A percentile compares a stretch with the other conserved stretches of the same genome.
phyloP scores from a whole-genome alignment of 176 grass and related monocot species.

The Oropetium thomaeum region DNA sequence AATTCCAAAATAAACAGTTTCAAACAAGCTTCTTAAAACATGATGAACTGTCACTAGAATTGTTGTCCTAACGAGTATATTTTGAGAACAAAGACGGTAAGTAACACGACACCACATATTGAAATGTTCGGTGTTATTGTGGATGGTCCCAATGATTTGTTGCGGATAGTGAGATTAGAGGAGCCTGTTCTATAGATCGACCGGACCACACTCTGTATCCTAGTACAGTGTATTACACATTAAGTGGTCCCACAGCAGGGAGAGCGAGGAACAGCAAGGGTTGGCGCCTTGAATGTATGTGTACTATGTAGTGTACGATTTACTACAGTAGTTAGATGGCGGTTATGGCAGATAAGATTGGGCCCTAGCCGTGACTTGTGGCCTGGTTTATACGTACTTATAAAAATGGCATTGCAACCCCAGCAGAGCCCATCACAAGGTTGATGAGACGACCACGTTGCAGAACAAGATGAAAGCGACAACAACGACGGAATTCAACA shows the following conservation, averaged over 20 bases:
- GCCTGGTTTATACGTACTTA: too few species aligned
- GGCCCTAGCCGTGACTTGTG: too few species aligned
- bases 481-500: neutral
- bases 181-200: too few species aligned
- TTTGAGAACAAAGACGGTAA: too few species aligned
- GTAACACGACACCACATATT: neutral
- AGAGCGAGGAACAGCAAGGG: neutral
- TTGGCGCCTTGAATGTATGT: neutral
- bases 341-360: neutral
- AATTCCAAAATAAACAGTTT: neutral
- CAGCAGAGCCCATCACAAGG: neutral
- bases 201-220: neutral
- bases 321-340: too few species aligned
- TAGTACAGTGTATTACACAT: neutral
- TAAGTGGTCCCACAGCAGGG: neutral
- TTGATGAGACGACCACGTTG: neutral
- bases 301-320: too few species aligned
- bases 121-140: neutral
- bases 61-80: too few species aligned
- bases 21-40: neutral
- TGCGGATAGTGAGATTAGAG: neutral
- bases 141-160: neutral
- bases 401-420: neutral
- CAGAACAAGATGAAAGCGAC: neutral
- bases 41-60: neutral